These are phyloP conservation scores for Boletus tomentosulus DNA, from an alignment of 768 basidiomycete species.

Conservation along the genomic window DNA sequence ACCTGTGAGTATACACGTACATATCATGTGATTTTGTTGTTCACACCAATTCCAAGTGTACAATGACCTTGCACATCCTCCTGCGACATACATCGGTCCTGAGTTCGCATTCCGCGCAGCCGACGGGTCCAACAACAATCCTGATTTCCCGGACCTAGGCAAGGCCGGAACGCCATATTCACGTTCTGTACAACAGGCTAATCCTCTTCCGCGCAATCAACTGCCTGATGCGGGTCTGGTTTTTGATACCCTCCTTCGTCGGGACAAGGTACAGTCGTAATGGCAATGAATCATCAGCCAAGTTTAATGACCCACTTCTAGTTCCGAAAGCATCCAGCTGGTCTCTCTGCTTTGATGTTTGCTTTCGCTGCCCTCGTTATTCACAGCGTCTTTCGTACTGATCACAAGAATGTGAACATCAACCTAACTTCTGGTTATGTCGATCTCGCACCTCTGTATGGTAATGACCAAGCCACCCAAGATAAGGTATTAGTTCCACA, in stretches of 20 bases:
- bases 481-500: slow-evolving; percentile 43
- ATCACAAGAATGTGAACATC: slow-evolving; percentile 57
- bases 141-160: slow-evolving; percentile 64
- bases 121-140: slow-evolving; percentile 78
- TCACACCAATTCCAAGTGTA: slow-evolving; percentile 48
- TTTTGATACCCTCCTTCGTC: slow-evolving; percentile 74
- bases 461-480: slow-evolving; percentile 60
- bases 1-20: slow-evolving; percentile 43
- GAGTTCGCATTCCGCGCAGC: slow-evolving; percentile 65
- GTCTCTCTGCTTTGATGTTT: slow-evolving; percentile 78
- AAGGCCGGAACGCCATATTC: slow-evolving; percentile 77
- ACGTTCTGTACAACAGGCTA: slow-evolving; percentile 72
- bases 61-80: slow-evolving; percentile 77
- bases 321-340: slow-evolving; percentile 75
- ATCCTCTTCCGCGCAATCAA: slow-evolving; percentile 61
- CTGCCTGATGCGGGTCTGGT: slow-evolving; percentile 77
- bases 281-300: not conserved
- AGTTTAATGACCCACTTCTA: slow-evolving; percentile 25
- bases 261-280: slow-evolving; percentile 51
- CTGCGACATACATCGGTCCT: slow-evolving; percentile 62
- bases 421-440: slow-evolving; percentile 88
- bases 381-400: slow-evolving; percentile 85
- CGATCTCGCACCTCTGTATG: slow-evolving; percentile 81
- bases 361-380: slow-evolving; percentile 80
- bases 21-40: not conserved